Evolutionary conservation across 768 basidiomycete species (phyloP), one percentile per base, ranked within the genome.

Genomic region (Boletus coccyginus): DNA sequence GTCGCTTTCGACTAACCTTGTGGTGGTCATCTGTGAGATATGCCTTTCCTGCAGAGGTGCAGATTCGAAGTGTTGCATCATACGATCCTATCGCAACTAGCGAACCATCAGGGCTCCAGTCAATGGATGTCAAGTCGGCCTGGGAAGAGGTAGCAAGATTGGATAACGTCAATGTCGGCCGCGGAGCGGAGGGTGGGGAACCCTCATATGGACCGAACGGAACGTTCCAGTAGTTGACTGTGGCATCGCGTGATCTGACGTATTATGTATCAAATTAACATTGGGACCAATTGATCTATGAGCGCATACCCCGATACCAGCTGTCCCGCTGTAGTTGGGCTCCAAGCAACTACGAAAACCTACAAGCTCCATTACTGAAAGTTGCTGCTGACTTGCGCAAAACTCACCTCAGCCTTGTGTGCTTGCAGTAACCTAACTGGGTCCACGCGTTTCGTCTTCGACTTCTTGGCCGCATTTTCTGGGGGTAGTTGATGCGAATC

Each of bases 321-420:
- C n/a, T 84, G 64, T 39, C 80, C 76, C 32, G 74, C 75, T 35
- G 79, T 74, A 38, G 72, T 75, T 13, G 91, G 90, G 70, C 90
- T 92, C 78, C 88, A 93, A 5, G 86, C 82, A 53, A 88, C 89
- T 7, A 89, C 84, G 52, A 92, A 93, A 8, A 93, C 88, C 90
- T 92, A 53, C 19, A 40, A 45, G 21, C 31, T 29, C 53, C n/a
- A n/a, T 67, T 31, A 44, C 24, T 46, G 39, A 46, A 19, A 46
- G 43, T 42, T 52, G 24, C 42, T 21, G 52, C 57, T 43, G 16
- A 64, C 58, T 56, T 65, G 63, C 39, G 68, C 27, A 6, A 53
- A 32, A 29, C 53, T 57, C 45, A 84, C 86, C 71, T 88, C 86
- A 35, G 84, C 75, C 56, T 79, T 78, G 61, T 92, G 90, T n/a